Base-by-base conservation (phyloP, 1,284 basidiomycete genomes). In the Trametes versicolor region DNA sequence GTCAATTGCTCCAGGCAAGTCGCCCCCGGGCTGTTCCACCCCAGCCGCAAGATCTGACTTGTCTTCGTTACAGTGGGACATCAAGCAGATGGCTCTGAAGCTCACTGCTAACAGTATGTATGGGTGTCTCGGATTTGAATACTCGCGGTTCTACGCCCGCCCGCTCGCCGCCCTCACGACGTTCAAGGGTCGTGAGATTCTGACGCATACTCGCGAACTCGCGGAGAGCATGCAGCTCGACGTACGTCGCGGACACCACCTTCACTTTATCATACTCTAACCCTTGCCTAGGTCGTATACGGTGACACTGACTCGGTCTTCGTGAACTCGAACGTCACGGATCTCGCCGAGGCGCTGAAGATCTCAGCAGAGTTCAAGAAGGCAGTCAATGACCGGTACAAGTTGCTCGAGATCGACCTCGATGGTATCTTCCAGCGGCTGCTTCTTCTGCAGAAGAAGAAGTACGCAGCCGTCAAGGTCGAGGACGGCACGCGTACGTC, bases 81-180 rank as follows among this genome's bases (percentile, higher is more conserved):
- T 99, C 82, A 97, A 97, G 77, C 98, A 99, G 75, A 91, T 95
- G 76, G 98, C 98, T 6, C 84, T 99, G 64, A 99, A 99, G 82
- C 90, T 99, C 58, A 99, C 97, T 1, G 98, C 98, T 65, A 99
- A 99, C 83, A 97, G 95, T 83, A 99, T 99, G 97, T 99, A 99
- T 78, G 98, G 98, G 25, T 99, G 98, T 85, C 90, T 99, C 34
- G 98, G 98, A 60, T 99, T 99, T 77, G 95, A 97, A 75, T 94
- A 97, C 70, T 98, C 97, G 21, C 85, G 98, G 53, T 99, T 99
- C 83, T 98, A 97, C 71, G 98, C 97, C n/a, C 88, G 95, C 41
- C 96, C 97, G 0, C 87, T 99, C 17, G 98, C 98, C 8, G 96
- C 97, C 49, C 86, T 99, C 60, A 99, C 97, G 27, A 99, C 98